Conservation (phyloP, 768 basidiomycete species). For the Lactifluus pinguis region DNA sequence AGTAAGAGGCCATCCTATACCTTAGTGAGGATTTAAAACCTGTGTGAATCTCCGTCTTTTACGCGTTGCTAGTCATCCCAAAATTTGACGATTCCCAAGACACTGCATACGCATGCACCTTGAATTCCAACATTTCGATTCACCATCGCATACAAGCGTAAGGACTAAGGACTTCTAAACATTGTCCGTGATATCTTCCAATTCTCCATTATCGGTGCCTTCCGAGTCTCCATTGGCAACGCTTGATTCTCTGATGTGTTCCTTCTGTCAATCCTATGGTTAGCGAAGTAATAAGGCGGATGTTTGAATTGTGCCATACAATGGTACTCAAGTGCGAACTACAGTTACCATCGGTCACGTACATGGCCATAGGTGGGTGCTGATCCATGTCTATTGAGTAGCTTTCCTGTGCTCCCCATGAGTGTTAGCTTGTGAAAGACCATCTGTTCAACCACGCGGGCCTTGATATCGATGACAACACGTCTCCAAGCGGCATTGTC, state of each 20-base stretch:
- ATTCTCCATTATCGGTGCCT: too few species aligned
- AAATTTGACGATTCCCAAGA: neutral
- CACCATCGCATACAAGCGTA: neutral
- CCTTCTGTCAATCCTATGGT: slow-evolving; percentile 34
- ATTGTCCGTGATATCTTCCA: neutral
- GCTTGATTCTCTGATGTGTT: slow-evolving; percentile 53
- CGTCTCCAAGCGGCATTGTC: slow-evolving; percentile 64
- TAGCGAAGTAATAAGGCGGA: neutral
- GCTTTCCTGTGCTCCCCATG: slow-evolving; percentile 25
- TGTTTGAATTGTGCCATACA: slow-evolving; percentile 32
- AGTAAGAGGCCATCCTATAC: slow-evolving; percentile 21
- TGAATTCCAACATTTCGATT: neutral
- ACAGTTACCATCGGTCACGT: slow-evolving; percentile 44
- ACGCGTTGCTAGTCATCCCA: neutral
- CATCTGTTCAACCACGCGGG: slow-evolving; percentile 21
- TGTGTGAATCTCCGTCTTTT: neutral
- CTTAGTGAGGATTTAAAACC: neutral
- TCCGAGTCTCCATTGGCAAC: neutral
- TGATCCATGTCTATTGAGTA: slow-evolving; percentile 23
- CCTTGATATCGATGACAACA: slow-evolving; percentile 40
- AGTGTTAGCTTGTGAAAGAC: neutral
- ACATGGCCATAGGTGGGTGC: slow-evolving; percentile 31
- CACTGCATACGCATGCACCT: neutral
- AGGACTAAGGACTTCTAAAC: neutral
- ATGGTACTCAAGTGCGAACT: slow-evolving; percentile 47